Conservation (phyloP, 176 grass and related monocot genomes). For the Oryza australiensis region DNA sequence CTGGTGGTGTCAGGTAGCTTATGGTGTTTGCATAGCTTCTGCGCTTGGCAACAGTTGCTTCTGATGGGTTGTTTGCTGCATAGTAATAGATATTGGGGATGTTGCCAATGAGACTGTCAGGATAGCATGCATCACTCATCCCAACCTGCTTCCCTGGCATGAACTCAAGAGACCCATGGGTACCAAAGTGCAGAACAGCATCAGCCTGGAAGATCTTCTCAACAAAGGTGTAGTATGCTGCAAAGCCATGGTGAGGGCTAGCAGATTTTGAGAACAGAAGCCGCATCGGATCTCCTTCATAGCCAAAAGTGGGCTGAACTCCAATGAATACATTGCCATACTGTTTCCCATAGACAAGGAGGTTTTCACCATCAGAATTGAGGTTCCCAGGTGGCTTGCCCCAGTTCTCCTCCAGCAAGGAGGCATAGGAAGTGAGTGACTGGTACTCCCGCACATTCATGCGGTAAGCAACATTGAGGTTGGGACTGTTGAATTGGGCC, state of each 20-base stretch:
- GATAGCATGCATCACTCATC: conserved; percentile 95
- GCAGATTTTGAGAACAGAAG: conserved; percentile 96
- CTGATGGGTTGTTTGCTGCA: conserved; percentile 98
- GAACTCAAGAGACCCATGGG: conserved; percentile 93
- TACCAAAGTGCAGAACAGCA: conserved; percentile 93
- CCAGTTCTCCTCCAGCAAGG: conserved; percentile 94
- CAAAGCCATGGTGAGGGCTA: conserved; percentile 94
- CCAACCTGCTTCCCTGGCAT: conserved; percentile 99
- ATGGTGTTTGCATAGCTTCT: conserved; percentile 99
- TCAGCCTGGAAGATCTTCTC: conserved; percentile 99
- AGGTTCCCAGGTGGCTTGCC: conserved; percentile 92
- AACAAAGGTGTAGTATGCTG: conserved; percentile 93
- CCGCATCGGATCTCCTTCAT: conserved; percentile 97
- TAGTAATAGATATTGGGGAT: conserved; percentile 99
- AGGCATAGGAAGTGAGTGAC: conserved; percentile 76
- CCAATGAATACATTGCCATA: conserved; percentile 98
- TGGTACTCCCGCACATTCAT: conserved; percentile 95
- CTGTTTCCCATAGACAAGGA: conserved; percentile 96
- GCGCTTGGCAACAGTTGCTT: conserved; percentile 92
- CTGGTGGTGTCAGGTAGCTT: conserved; percentile 95
- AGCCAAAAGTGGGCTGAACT: conserved; percentile 94
- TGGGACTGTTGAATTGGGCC: conserved; percentile 96
- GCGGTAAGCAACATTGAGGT: conserved; percentile 85
- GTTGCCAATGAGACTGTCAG: conserved; percentile 97
- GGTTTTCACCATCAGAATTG: conserved; percentile 88